Base-by-base conservation (phyloP, 371 early-diverging fungal genomes). In the Sporodiniella umbellata region DNA sequence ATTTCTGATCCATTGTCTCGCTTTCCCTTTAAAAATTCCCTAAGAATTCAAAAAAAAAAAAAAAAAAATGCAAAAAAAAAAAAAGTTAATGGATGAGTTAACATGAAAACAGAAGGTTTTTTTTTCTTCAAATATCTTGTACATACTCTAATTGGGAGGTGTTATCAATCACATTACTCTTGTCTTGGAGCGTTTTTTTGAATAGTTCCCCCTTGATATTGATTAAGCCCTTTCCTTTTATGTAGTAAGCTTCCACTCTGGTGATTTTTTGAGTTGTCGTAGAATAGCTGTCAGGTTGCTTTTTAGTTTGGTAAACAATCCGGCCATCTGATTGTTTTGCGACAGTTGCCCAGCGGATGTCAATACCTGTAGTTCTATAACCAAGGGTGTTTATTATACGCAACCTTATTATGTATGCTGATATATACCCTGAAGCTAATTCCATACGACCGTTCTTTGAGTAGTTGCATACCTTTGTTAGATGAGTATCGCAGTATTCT, bases 391-490 rank as follows among this genome's bases (percentile, higher is more conserved):
- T 33, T 0, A 1, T 44, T 4, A 22, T 39, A 11, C 7, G 22
- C 23, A 37, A 8, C 14, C 22, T 18, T 10, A 26, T 12, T 23
- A 23, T n/a, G n/a, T n/a, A n/a, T n/a, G n/a, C n/a, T n/a, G n/a
- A n/a, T n/a, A n/a, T 37, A 52, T 54, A 75, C 75, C 76, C 72
- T 54, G 72, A 70, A 17, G 64, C 70, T 14, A 75, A 28, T 42
- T 75, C 76, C 68, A 70, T 72, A 33, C 76, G 67, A 12, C 55
- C 54, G 33, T 69, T 72, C 51, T 64, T 66, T 8, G 76, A 72
- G 39, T 45, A 37, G 22, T 54, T 62, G 37, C 51, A 72, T 3
- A 61, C 56, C 24, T 37, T 40, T 25, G 51, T 52, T 19, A 72
- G 47, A 48, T 75, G 76, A 21, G 21, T 49, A 56, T 70, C 62